A percentile compares a stretch with the other conserved stretches of the same genome.
Conservation (phyloP, 1,284 basidiomycete genomes). For the Puccinia triticina region DNA sequence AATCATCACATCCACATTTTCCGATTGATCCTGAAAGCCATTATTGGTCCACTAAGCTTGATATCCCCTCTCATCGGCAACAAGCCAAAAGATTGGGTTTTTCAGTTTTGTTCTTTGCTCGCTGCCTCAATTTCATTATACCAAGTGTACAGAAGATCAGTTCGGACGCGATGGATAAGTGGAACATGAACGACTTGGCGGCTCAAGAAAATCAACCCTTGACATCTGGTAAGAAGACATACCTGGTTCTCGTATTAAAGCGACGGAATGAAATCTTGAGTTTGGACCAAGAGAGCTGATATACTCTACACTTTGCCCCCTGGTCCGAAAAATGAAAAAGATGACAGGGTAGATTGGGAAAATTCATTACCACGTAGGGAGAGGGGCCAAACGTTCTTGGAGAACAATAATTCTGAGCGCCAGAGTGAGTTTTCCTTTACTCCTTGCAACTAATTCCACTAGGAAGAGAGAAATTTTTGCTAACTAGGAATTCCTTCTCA, state of each 20-base stretch:
- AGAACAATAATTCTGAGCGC: neutral
- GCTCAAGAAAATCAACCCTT: neutral
- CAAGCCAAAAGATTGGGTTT: neutral
- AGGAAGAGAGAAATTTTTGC: neutral
- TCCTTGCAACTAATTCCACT: no score
- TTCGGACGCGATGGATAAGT: neutral
- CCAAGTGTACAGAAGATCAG: no score
- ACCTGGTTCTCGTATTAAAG: neutral
- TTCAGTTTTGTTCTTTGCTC: neutral
- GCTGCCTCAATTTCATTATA: neutral
- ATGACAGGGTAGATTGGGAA: slow-evolving; percentile 8
- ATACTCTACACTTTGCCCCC: neutral
- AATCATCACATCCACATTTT: neutral
- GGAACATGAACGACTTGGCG: neutral
- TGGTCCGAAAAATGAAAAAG: neutral
- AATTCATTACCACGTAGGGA: neutral
- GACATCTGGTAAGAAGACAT: neutral
- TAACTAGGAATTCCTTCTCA: neutral
- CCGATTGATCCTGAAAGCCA: no score
- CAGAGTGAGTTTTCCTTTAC: neutral
- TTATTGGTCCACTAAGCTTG: neutral
- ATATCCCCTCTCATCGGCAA: neutral
- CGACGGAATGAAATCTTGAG: neutral
- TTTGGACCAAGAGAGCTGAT: neutral
- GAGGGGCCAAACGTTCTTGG: neutral